These are phyloP conservation scores for Pulveroboletus frians DNA, from an alignment of 768 basidiomycete genomes.

Conservation along the genomic window DNA sequence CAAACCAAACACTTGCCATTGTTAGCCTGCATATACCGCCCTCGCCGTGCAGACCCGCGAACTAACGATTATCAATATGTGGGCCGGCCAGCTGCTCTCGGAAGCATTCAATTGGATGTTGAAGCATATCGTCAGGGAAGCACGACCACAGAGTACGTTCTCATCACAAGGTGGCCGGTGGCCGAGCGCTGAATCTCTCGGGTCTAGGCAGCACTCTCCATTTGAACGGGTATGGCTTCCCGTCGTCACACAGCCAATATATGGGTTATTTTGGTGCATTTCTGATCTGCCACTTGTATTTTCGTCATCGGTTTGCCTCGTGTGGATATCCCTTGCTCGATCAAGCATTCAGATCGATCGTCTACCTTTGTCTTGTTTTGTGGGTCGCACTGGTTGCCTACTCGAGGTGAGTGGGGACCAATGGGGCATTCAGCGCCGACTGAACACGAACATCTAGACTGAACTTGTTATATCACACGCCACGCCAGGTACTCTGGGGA, in stretches of 20 bases:
- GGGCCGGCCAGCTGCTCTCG: conserved; percentile 70
- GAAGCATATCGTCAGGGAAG: conserved; percentile 63
- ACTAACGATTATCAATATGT: conserved; percentile 76
- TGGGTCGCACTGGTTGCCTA: conserved; percentile 72
- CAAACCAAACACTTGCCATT: conserved; percentile 6
- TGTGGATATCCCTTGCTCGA: conserved; percentile 52
- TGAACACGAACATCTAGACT: conserved; percentile 38
- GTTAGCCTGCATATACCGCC: conserved; percentile 72
- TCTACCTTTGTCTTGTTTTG: conserved; percentile 46
- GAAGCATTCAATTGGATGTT: conserved; percentile 67
- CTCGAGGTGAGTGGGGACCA: conserved; percentile 53
- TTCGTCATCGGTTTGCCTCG: conserved; percentile 58
- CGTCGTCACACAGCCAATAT: conserved; percentile 85
- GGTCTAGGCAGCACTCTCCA: conserved; percentile 16
- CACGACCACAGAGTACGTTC: conserved; percentile 58
- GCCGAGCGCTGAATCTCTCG: conserved; percentile 1
- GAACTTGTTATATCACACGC: conserved; percentile 67
- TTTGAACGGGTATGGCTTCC: conserved; percentile 73
- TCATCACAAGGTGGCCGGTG: background rate
- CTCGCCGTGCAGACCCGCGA: conserved; percentile 74
- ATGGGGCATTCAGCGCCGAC: background rate
- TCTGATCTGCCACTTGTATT: conserved; percentile 65
- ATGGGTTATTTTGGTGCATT: conserved; percentile 87
- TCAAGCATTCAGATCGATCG: conserved; percentile 37
- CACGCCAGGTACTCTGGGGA: conserved; percentile 73